These are phyloP conservation scores for Saccharomycopsis sp. DNA, from an alignment of 805 yeast species.

Conservation along the genomic window DNA sequence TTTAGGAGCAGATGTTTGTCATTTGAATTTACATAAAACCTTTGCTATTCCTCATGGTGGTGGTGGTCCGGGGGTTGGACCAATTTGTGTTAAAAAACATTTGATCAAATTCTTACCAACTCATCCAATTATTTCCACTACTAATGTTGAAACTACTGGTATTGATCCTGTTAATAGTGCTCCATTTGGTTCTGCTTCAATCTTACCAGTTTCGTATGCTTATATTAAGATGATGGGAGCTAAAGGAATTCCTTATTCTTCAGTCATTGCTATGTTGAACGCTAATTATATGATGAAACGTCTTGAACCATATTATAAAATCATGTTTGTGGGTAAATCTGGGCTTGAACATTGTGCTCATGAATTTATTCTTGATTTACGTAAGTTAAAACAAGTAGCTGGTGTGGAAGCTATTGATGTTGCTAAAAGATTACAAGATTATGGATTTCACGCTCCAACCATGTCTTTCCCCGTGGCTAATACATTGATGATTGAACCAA, in stretches of 20 bases:
- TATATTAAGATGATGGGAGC: constrained; percentile 94
- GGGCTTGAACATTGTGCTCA: constrained; percentile 81
- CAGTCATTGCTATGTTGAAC: constrained; percentile 83
- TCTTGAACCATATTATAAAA: constrained; percentile 58
- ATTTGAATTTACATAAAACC: constrained; percentile 91
- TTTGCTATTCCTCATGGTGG: constrained; percentile 99
- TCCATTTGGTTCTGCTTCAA: constrained; percentile 92
- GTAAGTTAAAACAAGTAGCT: constrained; percentile 57
- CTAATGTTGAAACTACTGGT: constrained; percentile 33
- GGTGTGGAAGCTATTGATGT: constrained; percentile 94
- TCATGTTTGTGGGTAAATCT: constrained; percentile 58
- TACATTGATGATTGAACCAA: constrained; percentile 96
- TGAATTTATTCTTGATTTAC: constrained; percentile 86
- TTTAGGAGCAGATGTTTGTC: constrained; percentile 97
- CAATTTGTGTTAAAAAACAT: constrained; percentile 84
- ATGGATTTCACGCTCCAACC: constrained; percentile 98
- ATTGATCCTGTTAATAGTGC: constrained; percentile 83
- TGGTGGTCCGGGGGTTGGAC: constrained; percentile 99
- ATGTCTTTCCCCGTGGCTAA: constrained; percentile 98
- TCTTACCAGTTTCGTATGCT: constrained; percentile 87
- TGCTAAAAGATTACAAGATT: constrained; percentile 95
- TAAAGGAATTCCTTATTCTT: constrained; percentile 71
- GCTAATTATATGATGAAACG: constrained; percentile 92
- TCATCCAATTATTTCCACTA: constrained; percentile 53
- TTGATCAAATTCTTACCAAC: constrained; percentile 73